These are phyloP conservation scores for Stagonosporopsis rhizophila DNA, from an alignment of 2,329 filamentous ascomycete species.

Conservation along the genomic window DNA sequence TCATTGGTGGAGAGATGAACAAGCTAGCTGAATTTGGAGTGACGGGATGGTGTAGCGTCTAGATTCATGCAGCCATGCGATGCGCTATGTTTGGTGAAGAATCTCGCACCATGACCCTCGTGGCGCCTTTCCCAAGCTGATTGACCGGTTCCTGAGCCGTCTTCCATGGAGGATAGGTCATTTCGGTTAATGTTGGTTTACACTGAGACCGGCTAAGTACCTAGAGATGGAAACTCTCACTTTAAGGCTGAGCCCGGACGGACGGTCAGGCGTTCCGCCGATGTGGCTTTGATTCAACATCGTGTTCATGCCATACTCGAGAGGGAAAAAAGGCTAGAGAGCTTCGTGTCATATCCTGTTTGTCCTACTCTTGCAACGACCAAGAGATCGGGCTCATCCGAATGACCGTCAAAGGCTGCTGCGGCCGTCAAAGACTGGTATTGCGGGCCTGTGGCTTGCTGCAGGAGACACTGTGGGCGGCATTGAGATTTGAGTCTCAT, in stretches of 20 bases:
- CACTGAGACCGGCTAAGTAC: conserved; percentile 1
- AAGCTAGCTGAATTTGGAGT: conserved; percentile 26
- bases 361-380: not conserved
- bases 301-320: not conserved
- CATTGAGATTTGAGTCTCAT: conserved; percentile 8
- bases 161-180: conserved; percentile 20
- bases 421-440: conserved; percentile 1
- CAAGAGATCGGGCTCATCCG: not conserved
- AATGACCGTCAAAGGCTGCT: not conserved
- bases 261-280: conserved; percentile 28
- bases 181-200: conserved; percentile 33
- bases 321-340: not conserved
- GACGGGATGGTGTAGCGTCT: conserved; percentile 27
- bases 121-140: conserved; percentile 27
- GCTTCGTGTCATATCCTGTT: not conserved
- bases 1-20: conserved; percentile 21
- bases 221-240: conserved; percentile 3
- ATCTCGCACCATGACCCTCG: conserved; percentile 20
- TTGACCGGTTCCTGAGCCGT: conserved; percentile 33
- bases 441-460: conserved; percentile 15
- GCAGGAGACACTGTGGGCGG: conserved; percentile 8
- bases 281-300: not conserved
- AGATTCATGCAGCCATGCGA: conserved; percentile 19
- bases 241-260: conserved; percentile 21
- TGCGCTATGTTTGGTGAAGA: conserved; percentile 30